phyloP scores from a whole-genome alignment of 371 early-diverging fungal genomes.

The Cokeromyces recurvatus region DNA sequence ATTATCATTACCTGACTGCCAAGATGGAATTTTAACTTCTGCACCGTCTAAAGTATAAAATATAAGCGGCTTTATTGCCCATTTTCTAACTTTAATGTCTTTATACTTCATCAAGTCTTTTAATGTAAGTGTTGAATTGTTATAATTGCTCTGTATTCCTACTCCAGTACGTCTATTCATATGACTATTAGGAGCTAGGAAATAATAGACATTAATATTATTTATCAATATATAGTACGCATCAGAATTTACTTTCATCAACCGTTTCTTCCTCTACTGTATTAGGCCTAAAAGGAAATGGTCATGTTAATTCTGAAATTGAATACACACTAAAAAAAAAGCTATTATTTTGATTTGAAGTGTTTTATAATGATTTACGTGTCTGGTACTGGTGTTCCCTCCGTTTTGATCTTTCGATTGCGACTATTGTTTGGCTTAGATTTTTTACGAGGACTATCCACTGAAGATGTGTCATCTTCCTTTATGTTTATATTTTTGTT shows the following conservation, averaged over 20 bases:
- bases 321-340: no score
- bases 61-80: conserved; percentile 22
- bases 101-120: conserved; percentile 35
- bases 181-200: no score
- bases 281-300: conserved; percentile 3
- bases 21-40: conserved; percentile 18
- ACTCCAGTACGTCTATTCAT: no score
- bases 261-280: conserved; percentile 13
- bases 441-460: conserved; percentile 18
- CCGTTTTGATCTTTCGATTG: conserved; percentile 9
- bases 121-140: no score
- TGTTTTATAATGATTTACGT: no score
- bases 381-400: conserved; percentile 14
- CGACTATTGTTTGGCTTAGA: conserved; percentile 9
- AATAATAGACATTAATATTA: no score
- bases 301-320: no score
- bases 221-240: no score
- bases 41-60: conserved; percentile 36
- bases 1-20: conserved; percentile 25
- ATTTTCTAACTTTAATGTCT: conserved; percentile 30
- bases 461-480: conserved; percentile 6
- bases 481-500: conserved; percentile 3
- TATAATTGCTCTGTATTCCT: no score
- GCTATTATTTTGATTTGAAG: no score
- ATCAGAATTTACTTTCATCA: conserved; percentile 25